A percentile compares a stretch with the other conserved stretches of the same genome.
Evolutionary conservation across 2,329 filamentous ascomycete genomes (phyloP).

Genomic region (Trichophyton simii): DNA sequence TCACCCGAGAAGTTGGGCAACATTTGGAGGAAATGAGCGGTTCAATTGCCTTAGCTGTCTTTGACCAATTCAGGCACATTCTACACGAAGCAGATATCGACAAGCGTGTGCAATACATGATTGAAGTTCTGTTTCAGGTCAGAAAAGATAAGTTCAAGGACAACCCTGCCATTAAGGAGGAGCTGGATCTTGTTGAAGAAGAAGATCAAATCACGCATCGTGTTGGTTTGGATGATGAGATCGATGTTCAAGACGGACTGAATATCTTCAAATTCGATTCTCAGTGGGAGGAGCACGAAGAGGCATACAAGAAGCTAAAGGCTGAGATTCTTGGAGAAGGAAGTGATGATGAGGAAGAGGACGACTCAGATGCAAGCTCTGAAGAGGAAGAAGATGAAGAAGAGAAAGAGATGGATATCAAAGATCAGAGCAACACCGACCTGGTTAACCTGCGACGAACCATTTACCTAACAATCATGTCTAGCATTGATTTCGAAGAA

Average conservation of each 20-base stretch:
- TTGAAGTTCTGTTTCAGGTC: conserved; percentile 93
- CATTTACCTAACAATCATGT: conserved; percentile 97
- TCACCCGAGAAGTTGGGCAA: conserved; percentile 85
- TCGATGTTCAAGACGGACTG: conserved; percentile 72
- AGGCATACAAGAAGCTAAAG: conserved; percentile 77
- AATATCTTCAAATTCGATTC: conserved; percentile 94
- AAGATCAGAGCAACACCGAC: conserved; percentile 93
- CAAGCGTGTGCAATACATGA: conserved; percentile 98
- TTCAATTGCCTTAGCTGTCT: conserved; percentile 76
- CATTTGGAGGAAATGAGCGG: conserved; percentile 92
- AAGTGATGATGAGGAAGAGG: conserved; percentile 68
- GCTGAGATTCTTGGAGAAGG: conserved; percentile 88
- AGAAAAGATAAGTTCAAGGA: conserved; percentile 96
- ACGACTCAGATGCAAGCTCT: conserved; percentile 48
- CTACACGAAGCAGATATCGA: conserved; percentile 95
- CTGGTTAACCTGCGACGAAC: conserved; percentile 84
- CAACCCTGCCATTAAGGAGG: conserved; percentile 77
- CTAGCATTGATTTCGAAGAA: conserved; percentile 89
- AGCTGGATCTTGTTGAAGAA: conserved; percentile 90
- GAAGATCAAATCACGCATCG: conserved; percentile 95
- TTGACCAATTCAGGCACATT: conserved; percentile 90
- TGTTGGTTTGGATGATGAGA: conserved; percentile 66
- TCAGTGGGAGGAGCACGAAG: conserved; percentile 82
- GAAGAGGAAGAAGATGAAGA: conserved; percentile 66
- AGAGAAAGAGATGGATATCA: conserved; percentile 81